Evolutionary conservation across 2,329 filamentous ascomycete genomes (phyloP).

Genomic region (Xylariaceae sp.): DNA sequence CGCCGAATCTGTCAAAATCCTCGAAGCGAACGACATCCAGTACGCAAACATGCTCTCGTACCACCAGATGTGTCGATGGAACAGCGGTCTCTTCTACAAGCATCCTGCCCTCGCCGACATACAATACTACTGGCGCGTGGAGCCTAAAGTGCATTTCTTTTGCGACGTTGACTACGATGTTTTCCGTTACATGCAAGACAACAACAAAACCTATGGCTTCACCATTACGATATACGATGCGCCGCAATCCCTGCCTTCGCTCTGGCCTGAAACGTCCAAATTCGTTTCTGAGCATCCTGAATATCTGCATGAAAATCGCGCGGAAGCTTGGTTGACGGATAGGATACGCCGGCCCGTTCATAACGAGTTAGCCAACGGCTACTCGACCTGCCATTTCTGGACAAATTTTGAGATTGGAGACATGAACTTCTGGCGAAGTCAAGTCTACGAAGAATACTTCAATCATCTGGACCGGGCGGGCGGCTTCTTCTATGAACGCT

Average conservation of each 20-base stretch:
- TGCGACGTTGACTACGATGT: constrained; percentile 98
- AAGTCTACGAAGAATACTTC: constrained; percentile 92
- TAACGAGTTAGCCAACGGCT: constrained; percentile 78
- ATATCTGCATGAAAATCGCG: constrained; percentile 77
- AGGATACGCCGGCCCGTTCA: constrained; percentile 71
- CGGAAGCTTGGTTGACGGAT: constrained; percentile 83
- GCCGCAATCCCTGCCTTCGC: constrained; percentile 74
- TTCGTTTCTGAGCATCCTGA: constrained; percentile 83
- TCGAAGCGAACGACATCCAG: constrained; percentile 81
- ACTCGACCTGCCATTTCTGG: constrained; percentile 99
- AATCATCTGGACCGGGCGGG: constrained; percentile 89
- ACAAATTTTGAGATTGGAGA: constrained; percentile 97
- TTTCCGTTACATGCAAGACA: constrained; percentile 95
- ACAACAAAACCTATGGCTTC: constrained; percentile 99
- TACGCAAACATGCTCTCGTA: constrained; percentile 88
- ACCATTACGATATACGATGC: constrained; percentile 96
- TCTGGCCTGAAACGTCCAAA: constrained; percentile 95
- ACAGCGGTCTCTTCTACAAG: constrained; percentile 96
- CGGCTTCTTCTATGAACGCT: constrained; percentile 97
- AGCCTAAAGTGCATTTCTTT: constrained; percentile 98
- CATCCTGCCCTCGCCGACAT: constrained; percentile 79
- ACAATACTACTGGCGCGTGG: constrained; percentile 97
- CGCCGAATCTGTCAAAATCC: constrained; percentile 74
- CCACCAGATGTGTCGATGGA: constrained; percentile 99
- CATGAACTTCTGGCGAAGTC: constrained; percentile 86